These are phyloP conservation scores for Calendula officinalis DNA, from an alignment of 129 eudicot species.

Conservation along the genomic window DNA sequence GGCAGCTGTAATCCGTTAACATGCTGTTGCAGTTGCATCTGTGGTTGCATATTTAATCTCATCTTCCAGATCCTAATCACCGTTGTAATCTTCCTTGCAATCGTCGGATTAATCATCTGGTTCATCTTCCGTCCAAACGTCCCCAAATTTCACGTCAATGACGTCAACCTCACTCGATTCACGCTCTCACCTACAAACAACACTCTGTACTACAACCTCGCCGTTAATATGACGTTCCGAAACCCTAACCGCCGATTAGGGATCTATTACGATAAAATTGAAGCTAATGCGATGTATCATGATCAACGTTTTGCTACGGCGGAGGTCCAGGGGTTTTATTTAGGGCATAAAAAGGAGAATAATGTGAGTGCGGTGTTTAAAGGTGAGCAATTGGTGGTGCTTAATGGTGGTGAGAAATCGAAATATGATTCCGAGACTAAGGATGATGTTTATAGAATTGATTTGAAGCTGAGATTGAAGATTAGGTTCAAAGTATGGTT, in stretches of 20 bases:
- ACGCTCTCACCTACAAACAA: conserved; percentile 33
- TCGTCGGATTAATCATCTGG: conserved; percentile 36
- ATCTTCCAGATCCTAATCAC: conserved; percentile 50
- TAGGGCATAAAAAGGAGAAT: conserved; percentile 55
- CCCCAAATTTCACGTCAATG: conserved; percentile 50
- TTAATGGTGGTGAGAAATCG: conserved; percentile 15
- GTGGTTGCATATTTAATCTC: conserved; percentile 10
- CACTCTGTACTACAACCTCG: conserved; percentile 50
- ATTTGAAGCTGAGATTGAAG: conserved; percentile 52
- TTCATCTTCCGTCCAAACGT: conserved; percentile 58
- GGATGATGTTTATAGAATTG: conserved; percentile 42
- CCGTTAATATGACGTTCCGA: conserved; percentile 53
- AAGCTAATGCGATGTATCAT: conserved; percentile 45
- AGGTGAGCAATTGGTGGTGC: conserved; percentile 31
- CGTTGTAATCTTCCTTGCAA: conserved; percentile 33
- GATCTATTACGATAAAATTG: conserved; percentile 53
- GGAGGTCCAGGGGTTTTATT: conserved; percentile 39
- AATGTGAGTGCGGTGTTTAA: conserved; percentile 26
- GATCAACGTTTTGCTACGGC: conserved; percentile 39
- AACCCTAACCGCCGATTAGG: conserved; percentile 64
- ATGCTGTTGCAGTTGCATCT: conserved; percentile 55
- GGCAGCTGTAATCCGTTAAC: conserved; percentile 51
- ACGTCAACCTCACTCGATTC: conserved; percentile 54
- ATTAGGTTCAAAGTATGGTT: conserved; percentile 46
- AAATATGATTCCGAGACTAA: conserved; percentile 34